phyloP scores from a whole-genome alignment of 352 stramenopile genomes.

The Pythium scleroteichum region DNA sequence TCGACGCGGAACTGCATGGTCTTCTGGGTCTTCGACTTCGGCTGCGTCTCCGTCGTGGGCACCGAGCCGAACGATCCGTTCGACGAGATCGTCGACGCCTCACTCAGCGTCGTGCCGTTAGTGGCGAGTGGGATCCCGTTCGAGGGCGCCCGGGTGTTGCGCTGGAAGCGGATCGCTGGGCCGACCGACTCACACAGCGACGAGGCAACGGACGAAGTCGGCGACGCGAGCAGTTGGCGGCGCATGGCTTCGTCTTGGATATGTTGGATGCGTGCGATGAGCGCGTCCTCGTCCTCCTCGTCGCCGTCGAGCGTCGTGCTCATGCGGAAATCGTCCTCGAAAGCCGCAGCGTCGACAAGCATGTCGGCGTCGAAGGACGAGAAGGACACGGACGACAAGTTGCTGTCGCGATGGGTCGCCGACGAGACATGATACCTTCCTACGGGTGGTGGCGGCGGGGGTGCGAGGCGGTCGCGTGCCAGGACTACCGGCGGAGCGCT shows the following conservation, averaged over 20 bases:
- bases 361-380: constrained; percentile 27
- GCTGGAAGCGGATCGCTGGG: constrained; percentile 16
- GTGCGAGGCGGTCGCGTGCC: not conserved
- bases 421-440: constrained; percentile 8
- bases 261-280: constrained; percentile 25
- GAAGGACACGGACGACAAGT: constrained; percentile 23
- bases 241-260: constrained; percentile 27
- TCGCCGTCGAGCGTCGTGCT: constrained; percentile 10
- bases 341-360: constrained; percentile 19
- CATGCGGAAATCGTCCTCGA: constrained; percentile 18
- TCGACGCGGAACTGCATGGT: constrained; percentile 46
- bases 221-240: constrained; percentile 17
- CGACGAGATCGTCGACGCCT: constrained; percentile 22
- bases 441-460: constrained; percentile 6
- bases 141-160: constrained; percentile 2
- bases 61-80: constrained; percentile 18
- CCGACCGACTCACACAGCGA: constrained; percentile 15
- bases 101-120: constrained; percentile 20
- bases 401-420: constrained; percentile 17
- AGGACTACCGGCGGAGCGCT: constrained; percentile 12
- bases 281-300: constrained; percentile 20
- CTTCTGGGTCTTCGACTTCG: constrained; percentile 8
- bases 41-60: not conserved
- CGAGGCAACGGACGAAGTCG: constrained; percentile 17
- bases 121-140: constrained; percentile 4